Conservation (phyloP, 2,329 filamentous ascomycete species). For the Trichophyton mentagrophytes region DNA sequence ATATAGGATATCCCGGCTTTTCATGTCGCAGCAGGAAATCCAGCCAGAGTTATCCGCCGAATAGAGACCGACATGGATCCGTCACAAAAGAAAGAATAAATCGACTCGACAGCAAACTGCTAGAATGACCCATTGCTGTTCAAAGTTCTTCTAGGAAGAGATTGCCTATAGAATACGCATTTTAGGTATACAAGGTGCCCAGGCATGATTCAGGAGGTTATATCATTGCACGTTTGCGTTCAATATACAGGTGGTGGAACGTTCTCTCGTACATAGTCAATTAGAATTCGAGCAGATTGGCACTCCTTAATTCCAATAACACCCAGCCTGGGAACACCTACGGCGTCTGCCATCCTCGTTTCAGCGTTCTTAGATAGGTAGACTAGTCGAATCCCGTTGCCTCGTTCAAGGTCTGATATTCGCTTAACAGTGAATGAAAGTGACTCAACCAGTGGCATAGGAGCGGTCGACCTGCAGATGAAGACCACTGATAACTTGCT, state of each 20-base stretch:
- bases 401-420: constrained; percentile 11
- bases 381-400: constrained; percentile 21
- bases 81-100: background rate
- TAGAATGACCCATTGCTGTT: background rate
- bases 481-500: constrained; percentile 15
- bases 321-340: constrained; percentile 5
- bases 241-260: background rate
- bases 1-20: constrained; percentile 31
- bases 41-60: constrained; percentile 27
- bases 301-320: constrained; percentile 5
- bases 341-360: constrained; percentile 2
- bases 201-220: background rate
- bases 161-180: background rate
- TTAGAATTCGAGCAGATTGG: constrained; percentile 2
- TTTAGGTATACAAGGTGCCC: background rate
- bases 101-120: background rate
- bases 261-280: constrained; percentile 8
- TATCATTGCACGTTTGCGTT: background rate
- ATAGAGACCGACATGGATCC: constrained; percentile 27
- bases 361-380: constrained; percentile 17
- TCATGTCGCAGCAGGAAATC: constrained; percentile 32
- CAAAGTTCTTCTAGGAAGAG: background rate
- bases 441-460: constrained; percentile 15
- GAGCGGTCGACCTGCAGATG: constrained; percentile 13
- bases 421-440: constrained; percentile 16